Evolutionary conservation across 1,139 yeast genomes (phyloP).

Genomic region (Pichia kudriavzevii): DNA sequence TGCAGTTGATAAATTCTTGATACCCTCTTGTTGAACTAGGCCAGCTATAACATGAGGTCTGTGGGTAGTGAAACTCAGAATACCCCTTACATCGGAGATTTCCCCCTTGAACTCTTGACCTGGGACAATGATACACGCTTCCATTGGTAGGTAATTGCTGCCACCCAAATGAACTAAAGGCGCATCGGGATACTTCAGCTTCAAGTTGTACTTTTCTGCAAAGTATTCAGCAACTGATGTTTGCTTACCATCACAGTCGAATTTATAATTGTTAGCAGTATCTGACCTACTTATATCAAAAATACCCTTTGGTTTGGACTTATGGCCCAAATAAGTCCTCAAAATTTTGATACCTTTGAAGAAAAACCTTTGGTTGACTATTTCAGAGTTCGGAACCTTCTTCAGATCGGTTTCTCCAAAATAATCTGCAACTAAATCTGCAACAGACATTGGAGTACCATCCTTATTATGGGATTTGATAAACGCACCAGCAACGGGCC

Average conservation of each 20-base stretch:
- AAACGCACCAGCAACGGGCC: conserved; percentile 21
- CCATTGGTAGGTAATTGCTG: conserved; percentile 21
- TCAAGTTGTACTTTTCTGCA: conserved; percentile 14
- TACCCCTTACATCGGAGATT: conserved; percentile 19
- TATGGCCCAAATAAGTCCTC: conserved; percentile 19
- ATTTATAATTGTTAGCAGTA: conserved; percentile 17
- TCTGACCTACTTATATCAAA: conserved; percentile 17
- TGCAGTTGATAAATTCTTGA: conserved; percentile 12
- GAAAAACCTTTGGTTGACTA: conserved; percentile 15
- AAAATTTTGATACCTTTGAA: conserved; percentile 20
- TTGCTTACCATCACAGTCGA: conserved; percentile 18
- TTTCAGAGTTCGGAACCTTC: conserved; percentile 11
- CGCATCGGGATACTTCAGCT: conserved; percentile 18
- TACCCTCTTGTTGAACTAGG: conserved; percentile 21
- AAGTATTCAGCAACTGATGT: conserved; percentile 20
- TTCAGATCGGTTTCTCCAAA: conserved; percentile 16
- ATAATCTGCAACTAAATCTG: conserved; percentile 20
- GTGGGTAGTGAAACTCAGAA: conserved; percentile 20
- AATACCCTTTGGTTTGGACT: conserved; percentile 20
- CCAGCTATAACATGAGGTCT: conserved; percentile 24
- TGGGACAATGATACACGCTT: conserved; percentile 20
- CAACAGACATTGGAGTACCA: conserved; percentile 21
- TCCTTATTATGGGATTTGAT: conserved; percentile 20
- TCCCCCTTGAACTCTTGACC: conserved; percentile 24
- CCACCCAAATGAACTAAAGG: conserved; percentile 22